Base-by-base conservation (phyloP, 257 asterid species). In the Solanum paucissectum region DNA sequence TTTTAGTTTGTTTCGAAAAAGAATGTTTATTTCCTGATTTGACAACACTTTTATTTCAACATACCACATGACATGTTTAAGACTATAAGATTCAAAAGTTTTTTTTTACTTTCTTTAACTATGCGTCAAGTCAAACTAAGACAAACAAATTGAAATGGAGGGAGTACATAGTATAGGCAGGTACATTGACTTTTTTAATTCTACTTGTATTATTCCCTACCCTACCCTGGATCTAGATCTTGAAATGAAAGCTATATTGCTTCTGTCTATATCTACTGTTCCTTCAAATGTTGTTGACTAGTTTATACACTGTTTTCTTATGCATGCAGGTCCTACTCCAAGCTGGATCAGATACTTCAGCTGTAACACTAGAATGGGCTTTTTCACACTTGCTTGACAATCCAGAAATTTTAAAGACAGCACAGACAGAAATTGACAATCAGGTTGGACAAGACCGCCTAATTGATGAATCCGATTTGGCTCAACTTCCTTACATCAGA, bases 401-500 rank as follows among this genome's bases (percentile, higher is more conserved):
- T 71, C 92, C 88, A 1, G 36, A 85, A 21, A 71, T 92, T 37
- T 38, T 89, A 40, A 83, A 84, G 86, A 90, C 76, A 60, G 92
- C 94, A 36, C 89, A 82, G 55, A 62, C 85, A 4, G 94, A 92
- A 69, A 87, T 92, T 6, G 91, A 90, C 86, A 33, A 38, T 1
- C 36, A 74, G 4, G 89, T 88, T 13, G 92, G 91, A 38, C 86
- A 83, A 37, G 85, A 68, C 2, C 91, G 87, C 68, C 44, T 90
- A 9, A 69, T 92, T 18, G 46, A 64, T 1, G 91, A 92, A 84
- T 89, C 87, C 1, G 92, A 92, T 33, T 44, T 92, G 23, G 77
- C 92, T 42, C 86, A 84, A 1, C 93, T 96, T 2, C 94, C 95
- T 7, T 94, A 93, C 60, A 89, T 96, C 85, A 89, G 71, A 1